Conservation (phyloP, 129 eudicot genomes). For the Pulicaria dysenterica region DNA sequence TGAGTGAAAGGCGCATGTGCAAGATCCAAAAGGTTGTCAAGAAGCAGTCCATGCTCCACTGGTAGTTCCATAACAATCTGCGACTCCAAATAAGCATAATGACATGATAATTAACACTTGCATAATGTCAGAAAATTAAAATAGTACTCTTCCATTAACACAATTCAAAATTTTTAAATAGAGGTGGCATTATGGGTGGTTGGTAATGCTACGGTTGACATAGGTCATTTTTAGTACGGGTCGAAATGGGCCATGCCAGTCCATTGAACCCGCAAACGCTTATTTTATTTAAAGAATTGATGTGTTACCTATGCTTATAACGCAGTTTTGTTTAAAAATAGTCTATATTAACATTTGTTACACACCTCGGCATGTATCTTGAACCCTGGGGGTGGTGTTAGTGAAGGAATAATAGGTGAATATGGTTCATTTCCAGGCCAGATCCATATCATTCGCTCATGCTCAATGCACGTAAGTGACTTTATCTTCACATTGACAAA, state of each 20-base stretch:
- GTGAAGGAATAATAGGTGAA: conserved; percentile 60
- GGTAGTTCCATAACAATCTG: conserved; percentile 95
- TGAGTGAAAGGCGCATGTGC: conserved; percentile 95
- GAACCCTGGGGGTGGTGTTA: conserved; percentile 77
- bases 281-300: background rate
- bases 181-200: background rate
- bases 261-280: background rate
- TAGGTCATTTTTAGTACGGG: background rate
- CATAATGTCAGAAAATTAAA: background rate
- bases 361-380: conserved; percentile 88
- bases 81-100: background rate
- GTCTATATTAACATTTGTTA: background rate
- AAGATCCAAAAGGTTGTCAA: conserved; percentile 89
- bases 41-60: conserved; percentile 83
- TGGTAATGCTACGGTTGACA: background rate
- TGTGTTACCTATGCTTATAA: too few species aligned
- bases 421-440: conserved; percentile 95
- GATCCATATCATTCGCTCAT: conserved; percentile 89
- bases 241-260: background rate
- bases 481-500: conserved; percentile 67
- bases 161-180: background rate
- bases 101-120: background rate
- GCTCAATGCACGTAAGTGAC: conserved; percentile 77
- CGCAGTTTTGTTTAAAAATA: background rate
- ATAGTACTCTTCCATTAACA: background rate